phyloP scores from a whole-genome alignment of 441 rosid genomes.

The Aleurites moluccanus region DNA sequence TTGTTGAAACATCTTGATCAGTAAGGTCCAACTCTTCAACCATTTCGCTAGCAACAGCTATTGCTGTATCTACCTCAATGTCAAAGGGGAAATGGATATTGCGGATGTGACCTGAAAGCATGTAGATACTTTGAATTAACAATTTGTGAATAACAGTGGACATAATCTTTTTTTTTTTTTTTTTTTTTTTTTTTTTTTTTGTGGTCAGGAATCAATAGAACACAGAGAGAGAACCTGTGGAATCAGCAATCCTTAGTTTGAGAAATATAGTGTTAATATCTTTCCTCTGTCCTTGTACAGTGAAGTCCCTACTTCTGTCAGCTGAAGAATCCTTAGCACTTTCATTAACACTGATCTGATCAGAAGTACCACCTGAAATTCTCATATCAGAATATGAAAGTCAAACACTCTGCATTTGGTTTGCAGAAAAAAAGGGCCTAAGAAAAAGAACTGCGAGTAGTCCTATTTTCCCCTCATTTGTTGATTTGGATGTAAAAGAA shows the following conservation, averaged over 20 bases:
- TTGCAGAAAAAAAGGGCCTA: neutral
- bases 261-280: conserved; percentile 72
- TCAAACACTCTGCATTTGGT: neutral
- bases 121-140: neutral
- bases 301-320: conserved; percentile 53
- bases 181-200: no score
- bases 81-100: conserved; percentile 92
- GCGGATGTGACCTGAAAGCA: conserved; percentile 60
- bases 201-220: neutral
- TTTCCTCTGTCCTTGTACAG: conserved; percentile 79
- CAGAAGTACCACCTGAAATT: conserved; percentile 45
- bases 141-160: neutral
- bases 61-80: conserved; percentile 77
- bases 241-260: conserved; percentile 74
- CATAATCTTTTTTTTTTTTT: conserved; percentile 1
- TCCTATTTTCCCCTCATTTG: neutral
- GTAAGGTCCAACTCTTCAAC: conserved; percentile 84
- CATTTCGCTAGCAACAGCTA: conserved; percentile 90
- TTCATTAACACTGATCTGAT: conserved; percentile 21
- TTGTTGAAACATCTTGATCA: conserved; percentile 77
- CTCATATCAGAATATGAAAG: conserved; percentile 10
- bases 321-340: conserved; percentile 30
- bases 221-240: conserved; percentile 50
- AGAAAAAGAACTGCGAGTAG: neutral
- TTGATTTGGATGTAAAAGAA: neutral